Conservation (phyloP, 2,329 filamentous ascomycete species). For the Scytalidium lignicola region DNA sequence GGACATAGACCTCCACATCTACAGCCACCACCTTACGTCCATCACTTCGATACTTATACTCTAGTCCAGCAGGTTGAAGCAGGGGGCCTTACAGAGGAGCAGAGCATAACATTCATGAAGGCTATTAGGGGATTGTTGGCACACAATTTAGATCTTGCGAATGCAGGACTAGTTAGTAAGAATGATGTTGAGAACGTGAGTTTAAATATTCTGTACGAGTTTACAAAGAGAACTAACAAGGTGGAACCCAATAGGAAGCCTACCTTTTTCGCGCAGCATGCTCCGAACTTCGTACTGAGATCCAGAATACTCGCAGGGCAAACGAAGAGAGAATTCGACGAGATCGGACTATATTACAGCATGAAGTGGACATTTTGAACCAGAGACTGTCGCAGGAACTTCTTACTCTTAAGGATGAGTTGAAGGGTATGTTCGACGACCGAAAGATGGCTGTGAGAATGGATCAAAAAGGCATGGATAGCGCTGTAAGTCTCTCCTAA, state of each 20-base stretch:
- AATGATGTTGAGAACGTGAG: conserved; percentile 79
- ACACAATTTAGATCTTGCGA: conserved; percentile 75
- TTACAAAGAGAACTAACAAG: background rate
- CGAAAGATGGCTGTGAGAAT: conserved; percentile 87
- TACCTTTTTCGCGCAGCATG: conserved; percentile 94
- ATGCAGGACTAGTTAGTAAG: conserved; percentile 77
- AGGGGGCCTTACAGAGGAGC: conserved; percentile 66
- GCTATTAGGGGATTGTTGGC: conserved; percentile 73
- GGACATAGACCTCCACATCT: conserved; percentile 58
- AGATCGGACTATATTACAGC: conserved; percentile 80
- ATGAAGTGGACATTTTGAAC: conserved; percentile 88
- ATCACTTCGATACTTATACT: conserved; percentile 94
- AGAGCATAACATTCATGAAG: conserved; percentile 89
- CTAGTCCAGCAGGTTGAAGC: conserved; percentile 74
- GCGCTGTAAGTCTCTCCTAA: conserved; percentile 50
- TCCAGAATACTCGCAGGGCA: conserved; percentile 69
- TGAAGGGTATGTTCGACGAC: conserved; percentile 96
- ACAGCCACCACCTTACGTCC: conserved; percentile 73
- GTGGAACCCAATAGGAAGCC: conserved; percentile 50
- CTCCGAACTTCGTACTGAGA: conserved; percentile 82
- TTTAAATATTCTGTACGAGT: background rate
- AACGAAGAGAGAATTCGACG: conserved; percentile 78
- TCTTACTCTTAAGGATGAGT: conserved; percentile 74
- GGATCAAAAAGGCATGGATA: conserved; percentile 81
- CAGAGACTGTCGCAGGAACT: conserved; percentile 84